Base-by-base conservation (phyloP, 2,329 filamentous ascomycete genomes). In the Xylaria sp. region DNA sequence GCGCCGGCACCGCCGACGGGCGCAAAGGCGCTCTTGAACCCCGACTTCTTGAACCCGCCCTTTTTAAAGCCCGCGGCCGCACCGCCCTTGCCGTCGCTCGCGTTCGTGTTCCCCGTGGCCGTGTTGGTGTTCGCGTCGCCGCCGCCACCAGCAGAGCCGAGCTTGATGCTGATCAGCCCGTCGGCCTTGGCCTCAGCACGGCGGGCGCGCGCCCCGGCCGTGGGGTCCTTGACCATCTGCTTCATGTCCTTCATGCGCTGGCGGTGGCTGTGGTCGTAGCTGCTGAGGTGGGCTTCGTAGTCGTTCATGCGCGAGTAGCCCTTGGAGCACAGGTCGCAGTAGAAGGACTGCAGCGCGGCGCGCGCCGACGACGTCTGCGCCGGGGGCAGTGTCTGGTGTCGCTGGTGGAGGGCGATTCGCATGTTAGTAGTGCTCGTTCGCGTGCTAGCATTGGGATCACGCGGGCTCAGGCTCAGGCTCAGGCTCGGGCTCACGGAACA, bases 271-370 rank as follows among this genome's bases (percentile, higher is more conserved):
- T 99, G 95, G 74, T 98, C 95, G 77, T 98, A 98, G 71, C 91
- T 95, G 66, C 88, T 88, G 58, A 97, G 91, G 76, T 99, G 95
- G 7, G 93, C 90, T 77, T 98, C 94, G 76, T 96, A 97, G 75
- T 98, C 94, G 74, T 96, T 94, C 84, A 96, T 94, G 58, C 95
- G 92, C 1, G 89, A 88, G 78, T 98, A 99, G 70, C 93, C 94
- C 79, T 98, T 98, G 66, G 90, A 88, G 81, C 95, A 98, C 56
- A 98, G 86, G 40, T 88, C 86, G 80, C 89, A 96, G 79, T 91
- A 93, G 79, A 96, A 95, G 33, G 90, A 87, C 72, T 88, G 90
- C 49, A 91, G 83, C 15, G 91, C 91, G 71, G 91, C 90, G 64
- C 91, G 88, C 8, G 91, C 92, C 2, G 85, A 84, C 25, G 82